Percentiles rank a stretch among this genome's conserved stretches.
Conservation (phyloP, 345 rosid species). For the thale cress (Arabidopsis thaliana) region TAIR10.1 NC_003074.8:20959001-20959500, state of each 20-base stretch:
- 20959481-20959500: not conserved
- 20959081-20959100: conserved; percentile 64
- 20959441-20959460: not conserved
- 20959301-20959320: conserved; percentile 70
- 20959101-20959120: conserved; percentile 85
- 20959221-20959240: conserved; percentile 76
- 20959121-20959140: conserved; percentile 48
- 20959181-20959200: conserved; percentile 55
- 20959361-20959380: conserved; percentile 82
- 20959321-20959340: conserved; percentile 74
- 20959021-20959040: conserved; percentile 82
- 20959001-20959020: conserved; percentile 69
- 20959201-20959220: conserved; percentile 77
- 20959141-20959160: not conserved
- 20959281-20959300: conserved; percentile 50
- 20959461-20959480: not conserved
- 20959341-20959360: conserved; percentile 78
- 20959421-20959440: conserved; percentile 9
- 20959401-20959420: conserved; percentile 41
- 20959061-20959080: conserved; percentile 75
- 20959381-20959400: conserved; percentile 98
- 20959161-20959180: conserved; percentile 11
- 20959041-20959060: conserved; percentile 65
- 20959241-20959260: conserved; percentile 72
- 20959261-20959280: conserved; percentile 41